Conservation (phyloP, 208 protist species). For the Angomonas ambiguus region DNA sequence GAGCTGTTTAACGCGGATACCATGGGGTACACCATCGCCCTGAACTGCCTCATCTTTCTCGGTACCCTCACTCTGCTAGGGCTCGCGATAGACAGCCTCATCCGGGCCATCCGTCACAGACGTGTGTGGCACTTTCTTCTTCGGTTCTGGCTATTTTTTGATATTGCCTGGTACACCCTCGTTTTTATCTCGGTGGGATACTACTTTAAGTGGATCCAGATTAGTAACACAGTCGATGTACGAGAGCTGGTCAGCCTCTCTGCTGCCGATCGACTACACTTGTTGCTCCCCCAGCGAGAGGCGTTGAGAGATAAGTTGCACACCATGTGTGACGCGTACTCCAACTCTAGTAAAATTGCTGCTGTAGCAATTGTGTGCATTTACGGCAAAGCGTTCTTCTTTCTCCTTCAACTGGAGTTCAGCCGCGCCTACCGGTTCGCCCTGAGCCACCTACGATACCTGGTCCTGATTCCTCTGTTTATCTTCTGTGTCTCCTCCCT, state of each 20-base stretch:
- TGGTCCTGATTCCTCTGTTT: slow-evolving; percentile 1
- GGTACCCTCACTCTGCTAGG: neutral
- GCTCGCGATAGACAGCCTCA: neutral
- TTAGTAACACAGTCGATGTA: neutral
- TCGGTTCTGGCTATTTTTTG: neutral
- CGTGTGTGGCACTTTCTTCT: neutral
- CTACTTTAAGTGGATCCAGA: slow-evolving; percentile 13
- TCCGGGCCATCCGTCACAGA: neutral
- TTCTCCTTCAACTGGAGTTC: slow-evolving; percentile 2
- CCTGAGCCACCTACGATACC: slow-evolving; percentile 1
- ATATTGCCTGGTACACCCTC: neutral
- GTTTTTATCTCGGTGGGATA: neutral
- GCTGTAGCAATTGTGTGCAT: neutral
- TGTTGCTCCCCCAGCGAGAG: neutral
- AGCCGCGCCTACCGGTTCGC: neutral
- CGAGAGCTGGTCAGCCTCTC: slow-evolving; percentile 17
- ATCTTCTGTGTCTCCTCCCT: slow-evolving; percentile 11
- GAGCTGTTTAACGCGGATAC: slow-evolving; percentile 17
- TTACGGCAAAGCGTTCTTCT: slow-evolving; percentile 19
- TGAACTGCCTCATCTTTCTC: slow-evolving; percentile 16
- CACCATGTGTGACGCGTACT: neutral
- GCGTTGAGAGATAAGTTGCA: neutral
- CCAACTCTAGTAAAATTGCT: neutral
- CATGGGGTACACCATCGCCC: slow-evolving; percentile 9
- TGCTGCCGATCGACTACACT: neutral